Conservation (phyloP, 2,329 filamentous ascomycete genomes). For the Alternaria dauci region DNA sequence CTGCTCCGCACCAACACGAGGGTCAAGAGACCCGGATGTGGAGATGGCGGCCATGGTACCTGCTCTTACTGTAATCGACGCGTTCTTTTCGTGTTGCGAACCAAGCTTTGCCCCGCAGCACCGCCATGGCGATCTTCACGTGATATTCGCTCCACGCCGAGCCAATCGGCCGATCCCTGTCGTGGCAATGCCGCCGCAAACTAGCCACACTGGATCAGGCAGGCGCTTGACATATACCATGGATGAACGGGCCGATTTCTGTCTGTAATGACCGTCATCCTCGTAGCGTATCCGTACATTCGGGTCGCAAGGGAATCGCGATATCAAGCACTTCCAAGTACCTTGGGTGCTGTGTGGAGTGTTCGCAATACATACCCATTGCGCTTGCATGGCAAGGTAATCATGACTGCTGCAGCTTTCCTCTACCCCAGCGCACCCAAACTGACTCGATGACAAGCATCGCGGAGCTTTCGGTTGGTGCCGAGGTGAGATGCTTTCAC, state of each 20-base stretch:
- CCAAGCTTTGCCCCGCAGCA: constrained; percentile 24
- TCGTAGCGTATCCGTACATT: constrained; percentile 18
- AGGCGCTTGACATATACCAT: constrained; percentile 24
- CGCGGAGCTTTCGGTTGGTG: constrained; percentile 4
- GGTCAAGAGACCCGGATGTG: background rate
- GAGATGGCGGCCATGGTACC: constrained; percentile 23
- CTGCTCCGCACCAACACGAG: constrained; percentile 2
- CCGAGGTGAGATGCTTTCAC: background rate
- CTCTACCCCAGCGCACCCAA: background rate
- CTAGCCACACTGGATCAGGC: constrained; percentile 19
- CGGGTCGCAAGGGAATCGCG: constrained; percentile 10
- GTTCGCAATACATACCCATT: constrained; percentile 4
- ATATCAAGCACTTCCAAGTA: background rate
- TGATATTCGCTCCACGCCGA: constrained; percentile 10
- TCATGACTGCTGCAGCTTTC: constrained; percentile 4
- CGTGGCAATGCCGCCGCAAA: constrained; percentile 8
- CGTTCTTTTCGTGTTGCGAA: constrained; percentile 27
- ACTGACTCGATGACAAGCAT: background rate
- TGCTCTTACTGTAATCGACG: constrained; percentile 14
- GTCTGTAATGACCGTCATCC: constrained; percentile 16
- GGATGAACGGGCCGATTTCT: constrained; percentile 26
- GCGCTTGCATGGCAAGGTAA: constrained; percentile 9
- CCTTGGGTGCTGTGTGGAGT: constrained; percentile 14
- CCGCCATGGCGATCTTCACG: constrained; percentile 21
- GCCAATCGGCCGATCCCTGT: constrained; percentile 5